Conservation (phyloP, 306 rosid genomes). For the Casuarina cunninghamiana region DNA sequence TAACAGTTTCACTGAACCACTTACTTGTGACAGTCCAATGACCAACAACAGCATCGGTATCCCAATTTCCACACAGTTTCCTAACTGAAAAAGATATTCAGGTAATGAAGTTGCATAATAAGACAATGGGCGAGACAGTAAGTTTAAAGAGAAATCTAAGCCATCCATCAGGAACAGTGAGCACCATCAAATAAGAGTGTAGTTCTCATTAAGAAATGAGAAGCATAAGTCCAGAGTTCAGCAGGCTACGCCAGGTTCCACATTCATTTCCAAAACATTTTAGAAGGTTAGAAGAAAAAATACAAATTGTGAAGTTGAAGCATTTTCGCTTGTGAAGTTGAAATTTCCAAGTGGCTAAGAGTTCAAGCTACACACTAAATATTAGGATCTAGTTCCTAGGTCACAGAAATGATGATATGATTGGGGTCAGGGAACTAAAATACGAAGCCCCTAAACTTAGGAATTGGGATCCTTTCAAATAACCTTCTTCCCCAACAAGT, state of each 20-base stretch:
- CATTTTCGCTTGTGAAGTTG: neutral
- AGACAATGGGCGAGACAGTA: neutral
- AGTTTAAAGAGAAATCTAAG: constrained; percentile 5
- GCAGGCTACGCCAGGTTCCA: neutral
- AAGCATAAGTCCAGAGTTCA: constrained; percentile 3
- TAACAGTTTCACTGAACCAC: constrained; percentile 25
- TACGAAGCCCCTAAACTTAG: neutral
- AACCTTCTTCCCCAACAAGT: neutral
- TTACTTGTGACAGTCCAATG: constrained; percentile 87
- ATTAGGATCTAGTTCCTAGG: neutral
- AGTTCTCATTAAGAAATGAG: constrained; percentile 12
- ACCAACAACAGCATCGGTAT: constrained; percentile 84
- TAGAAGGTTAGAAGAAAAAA: neutral
- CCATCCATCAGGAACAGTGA: constrained; percentile 15
- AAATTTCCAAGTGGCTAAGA: neutral
- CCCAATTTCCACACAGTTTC: constrained; percentile 91
- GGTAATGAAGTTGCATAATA: constrained; percentile 1
- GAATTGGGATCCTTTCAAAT: constrained; percentile 4
- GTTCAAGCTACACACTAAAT: neutral
- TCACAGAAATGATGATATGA: neutral
- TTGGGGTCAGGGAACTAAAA: neutral
- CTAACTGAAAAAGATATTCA: constrained; percentile 61
- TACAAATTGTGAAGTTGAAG: neutral
- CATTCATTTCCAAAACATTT: neutral
- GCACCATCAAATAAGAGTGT: constrained; percentile 11